Evolutionary conservation across 1,139 yeast genomes (phyloP).

Genomic region (Saccharomyces hybrid): DNA sequence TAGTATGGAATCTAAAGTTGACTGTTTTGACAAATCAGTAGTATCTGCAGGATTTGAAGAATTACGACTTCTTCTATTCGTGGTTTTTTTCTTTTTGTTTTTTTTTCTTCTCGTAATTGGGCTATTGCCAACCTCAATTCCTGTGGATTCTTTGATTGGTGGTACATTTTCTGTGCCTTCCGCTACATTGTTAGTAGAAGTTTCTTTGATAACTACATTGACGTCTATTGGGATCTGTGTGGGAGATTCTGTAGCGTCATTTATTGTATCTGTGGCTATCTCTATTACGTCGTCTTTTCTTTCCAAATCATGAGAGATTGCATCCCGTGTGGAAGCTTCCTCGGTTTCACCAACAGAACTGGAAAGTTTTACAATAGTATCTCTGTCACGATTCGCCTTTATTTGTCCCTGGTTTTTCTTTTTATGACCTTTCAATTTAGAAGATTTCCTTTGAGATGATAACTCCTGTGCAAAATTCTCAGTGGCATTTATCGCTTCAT

Average conservation of each 20-base stretch:
- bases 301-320: neutral
- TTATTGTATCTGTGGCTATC: neutral
- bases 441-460: neutral
- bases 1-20: slow-evolving; percentile 9
- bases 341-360: neutral
- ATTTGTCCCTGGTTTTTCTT: slow-evolving; percentile 1
- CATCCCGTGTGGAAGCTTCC: neutral
- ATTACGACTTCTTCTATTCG: slow-evolving; percentile 6
- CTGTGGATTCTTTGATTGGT: slow-evolving; percentile 1
- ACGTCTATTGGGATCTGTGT: neutral
- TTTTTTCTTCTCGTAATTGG: neutral
- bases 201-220: neutral
- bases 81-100: slow-evolving; percentile 5
- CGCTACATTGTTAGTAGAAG: neutral
- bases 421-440: neutral
- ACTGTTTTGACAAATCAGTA: neutral
- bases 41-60: neutral
- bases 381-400: neutral
- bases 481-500: slow-evolving; percentile 11
- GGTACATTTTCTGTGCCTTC: neutral
- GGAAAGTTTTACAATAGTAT: neutral
- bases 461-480: slow-evolving; percentile 2
- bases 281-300: neutral
- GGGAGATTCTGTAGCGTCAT: neutral
- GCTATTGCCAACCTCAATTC: neutral